Percentiles rank a stretch among this genome's conserved stretches.
phyloP scores from a whole-genome alignment of 1,139 yeast species.

The Ashbya aceris region DNA sequence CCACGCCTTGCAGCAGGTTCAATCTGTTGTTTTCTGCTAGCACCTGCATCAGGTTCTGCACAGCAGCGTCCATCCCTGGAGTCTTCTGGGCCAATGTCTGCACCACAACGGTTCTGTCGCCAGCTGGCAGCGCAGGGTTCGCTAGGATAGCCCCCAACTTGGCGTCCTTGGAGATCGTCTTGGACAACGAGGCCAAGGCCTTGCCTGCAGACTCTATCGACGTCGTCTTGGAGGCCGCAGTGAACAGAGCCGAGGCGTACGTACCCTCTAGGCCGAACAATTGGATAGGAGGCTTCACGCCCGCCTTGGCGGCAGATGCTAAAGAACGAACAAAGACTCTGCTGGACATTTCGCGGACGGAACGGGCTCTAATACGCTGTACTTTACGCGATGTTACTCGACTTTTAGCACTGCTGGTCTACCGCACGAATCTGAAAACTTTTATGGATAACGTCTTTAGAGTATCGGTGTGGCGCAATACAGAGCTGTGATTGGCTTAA shows the following conservation, averaged over 20 bases:
- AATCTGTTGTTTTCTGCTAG: constrained; percentile 95
- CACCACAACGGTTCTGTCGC: constrained; percentile 67
- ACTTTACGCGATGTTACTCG: too few relatives aligned
- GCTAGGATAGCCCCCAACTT: constrained; percentile 53
- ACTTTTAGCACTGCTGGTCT: too few relatives aligned
- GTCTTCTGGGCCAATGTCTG: constrained; percentile 46
- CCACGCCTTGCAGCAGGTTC: constrained; percentile 54
- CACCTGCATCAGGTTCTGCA: constrained; percentile 71
- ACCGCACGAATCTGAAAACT: too few relatives aligned
- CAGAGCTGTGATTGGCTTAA: too few relatives aligned
- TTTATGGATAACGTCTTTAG: too few relatives aligned
- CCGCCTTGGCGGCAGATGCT: constrained; percentile 45
- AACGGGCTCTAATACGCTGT: too few relatives aligned
- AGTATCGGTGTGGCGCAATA: too few relatives aligned
- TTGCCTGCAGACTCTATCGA: constrained; percentile 63
- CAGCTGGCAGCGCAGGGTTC: constrained; percentile 77
- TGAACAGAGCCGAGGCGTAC: constrained; percentile 88
- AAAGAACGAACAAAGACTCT: constrained; percentile 65
- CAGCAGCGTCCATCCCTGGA: constrained; percentile 55
- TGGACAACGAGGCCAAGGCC: constrained; percentile 52
- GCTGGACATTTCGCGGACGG: constrained; percentile 38
- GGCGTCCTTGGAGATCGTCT: constrained; percentile 51
- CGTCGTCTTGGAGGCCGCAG: constrained; percentile 82
- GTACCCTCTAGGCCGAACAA: constrained; percentile 94
- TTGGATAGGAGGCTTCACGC: constrained; percentile 77